A percentile compares a stretch with the other conserved stretches of the same genome.
Conservation (phyloP, 208 protist species). For the Leishmania aethiopica region DNA sequence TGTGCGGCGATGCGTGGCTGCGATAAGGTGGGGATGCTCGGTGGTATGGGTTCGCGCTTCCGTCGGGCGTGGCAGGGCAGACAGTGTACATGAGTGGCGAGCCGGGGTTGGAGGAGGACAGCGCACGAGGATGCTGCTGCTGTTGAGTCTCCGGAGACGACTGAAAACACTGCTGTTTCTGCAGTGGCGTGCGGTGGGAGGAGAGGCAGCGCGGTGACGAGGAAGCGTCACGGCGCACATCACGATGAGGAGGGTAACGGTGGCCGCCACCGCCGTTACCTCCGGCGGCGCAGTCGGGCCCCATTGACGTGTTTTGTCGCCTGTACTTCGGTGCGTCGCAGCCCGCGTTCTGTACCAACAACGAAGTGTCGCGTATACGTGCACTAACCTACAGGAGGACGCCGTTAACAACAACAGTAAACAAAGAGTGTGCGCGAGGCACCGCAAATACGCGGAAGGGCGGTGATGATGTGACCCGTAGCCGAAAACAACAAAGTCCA, state of each 20-base stretch:
- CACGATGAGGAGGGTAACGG: not conserved
- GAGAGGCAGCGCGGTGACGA: conserved; percentile 9
- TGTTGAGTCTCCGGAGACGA: not conserved
- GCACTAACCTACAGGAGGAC: not conserved
- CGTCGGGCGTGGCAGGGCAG: not conserved
- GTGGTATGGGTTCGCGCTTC: not conserved
- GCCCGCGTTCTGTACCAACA: not conserved
- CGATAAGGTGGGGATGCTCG: not conserved
- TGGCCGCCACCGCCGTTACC: not conserved
- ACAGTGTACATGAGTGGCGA: conserved; percentile 6
- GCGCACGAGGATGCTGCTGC: not conserved
- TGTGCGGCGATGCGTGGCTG: not conserved
- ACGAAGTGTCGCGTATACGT: not conserved
- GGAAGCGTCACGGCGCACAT: not conserved
- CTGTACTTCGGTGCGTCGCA: not conserved
- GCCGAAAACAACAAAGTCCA: not conserved
- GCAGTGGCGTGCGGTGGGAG: not conserved
- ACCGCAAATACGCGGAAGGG: not conserved
- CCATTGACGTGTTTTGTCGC: not conserved
- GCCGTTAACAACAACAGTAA: not conserved
- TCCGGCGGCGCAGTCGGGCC: not conserved
- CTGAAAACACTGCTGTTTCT: not conserved
- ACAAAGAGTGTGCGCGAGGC: not conserved
- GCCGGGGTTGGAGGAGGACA: conserved; percentile 2
- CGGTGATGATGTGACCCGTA: not conserved